Evolutionary conservation across 495 filamentous ascomycete species (phyloP), one percentile per base, ranked within the genome.

Genomic region (Letharia lupina): DNA sequence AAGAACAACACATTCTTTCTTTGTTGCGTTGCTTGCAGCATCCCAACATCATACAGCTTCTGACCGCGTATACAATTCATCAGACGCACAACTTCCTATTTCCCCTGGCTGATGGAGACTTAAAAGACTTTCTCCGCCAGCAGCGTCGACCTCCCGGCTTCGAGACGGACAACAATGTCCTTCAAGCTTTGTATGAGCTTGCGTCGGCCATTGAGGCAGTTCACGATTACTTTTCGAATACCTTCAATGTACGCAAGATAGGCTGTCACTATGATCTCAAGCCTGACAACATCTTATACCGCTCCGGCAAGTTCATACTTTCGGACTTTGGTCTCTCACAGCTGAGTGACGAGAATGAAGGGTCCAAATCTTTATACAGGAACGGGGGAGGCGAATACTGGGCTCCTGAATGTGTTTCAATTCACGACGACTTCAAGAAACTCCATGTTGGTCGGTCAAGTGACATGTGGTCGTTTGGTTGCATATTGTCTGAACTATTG

Each of bases 401-500:
- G 47, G 47, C 47, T 8, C 47, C 47, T 50, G 47, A 50, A 23
- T 23, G 47, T 7, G 4, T 11, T 7, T 50, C 47, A 23, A 20
- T 50, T 6, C 4, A 50, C 9, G 47, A 65, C 16, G 57, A 45
- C 28, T 67, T 69, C 37, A 20, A 47, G 44, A 64, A 48, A 13
- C 23, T 35, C 31, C 37, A 60, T 5, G 65, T 73, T 37, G 56
- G 58, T 57, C 62, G 71, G 47, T 61, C 68, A 18, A 67, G 67
- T 18, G 73, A 75, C 62, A 68, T 75, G 35, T 75, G 73, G 73
- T 72, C 71, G 0, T 60, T 75, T 52, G 73, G 73, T 40, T 75
- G 73, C 61, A 72, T 75, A 39, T 65, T 75, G 33, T 59, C 65
- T 28, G 73, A 73, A 56, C 64, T 69, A 39, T 60, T 70, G 31